A percentile compares a stretch with the other conserved stretches of the same genome.
Conservation (phyloP, 352 stramenopile species). For the Phytopythium mirpurense region DNA sequence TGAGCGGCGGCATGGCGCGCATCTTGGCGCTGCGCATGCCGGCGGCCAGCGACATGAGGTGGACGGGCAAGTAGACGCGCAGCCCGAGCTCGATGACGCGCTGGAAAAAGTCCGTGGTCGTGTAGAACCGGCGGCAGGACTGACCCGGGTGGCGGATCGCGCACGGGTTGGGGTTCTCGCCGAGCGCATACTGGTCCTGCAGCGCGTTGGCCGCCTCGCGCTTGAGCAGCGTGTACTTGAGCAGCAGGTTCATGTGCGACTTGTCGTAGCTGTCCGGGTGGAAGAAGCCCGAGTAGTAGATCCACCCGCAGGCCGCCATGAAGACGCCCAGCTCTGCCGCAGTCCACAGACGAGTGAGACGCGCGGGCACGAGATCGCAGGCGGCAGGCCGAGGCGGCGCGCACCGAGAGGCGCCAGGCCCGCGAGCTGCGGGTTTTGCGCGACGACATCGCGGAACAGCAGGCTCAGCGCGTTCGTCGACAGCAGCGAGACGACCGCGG, state of each 20-base stretch:
- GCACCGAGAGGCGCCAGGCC: conserved; percentile 25
- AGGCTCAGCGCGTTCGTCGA: conserved; percentile 44
- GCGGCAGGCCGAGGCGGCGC: background rate
- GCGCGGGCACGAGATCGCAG: background rate
- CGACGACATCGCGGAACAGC: conserved; percentile 19
- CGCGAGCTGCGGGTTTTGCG: conserved; percentile 25
- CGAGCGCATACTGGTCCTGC: conserved; percentile 33
- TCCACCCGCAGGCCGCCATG: conserved; percentile 47
- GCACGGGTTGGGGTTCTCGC: conserved; percentile 46
- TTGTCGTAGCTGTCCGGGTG: conserved; percentile 51
- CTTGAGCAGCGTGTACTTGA: conserved; percentile 50
- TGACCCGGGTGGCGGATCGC: conserved; percentile 33
- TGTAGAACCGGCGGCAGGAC: conserved; percentile 35
- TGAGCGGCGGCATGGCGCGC: conserved; percentile 23
- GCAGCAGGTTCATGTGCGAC: conserved; percentile 50
- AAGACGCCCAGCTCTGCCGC: conserved; percentile 41
- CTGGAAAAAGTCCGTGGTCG: conserved; percentile 29
- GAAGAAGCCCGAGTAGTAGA: conserved; percentile 57
- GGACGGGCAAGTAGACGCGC: conserved; percentile 50
- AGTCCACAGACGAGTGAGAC: background rate
- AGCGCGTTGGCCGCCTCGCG: conserved; percentile 23
- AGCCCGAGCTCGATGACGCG: conserved; percentile 32
- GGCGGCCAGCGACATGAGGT: conserved; percentile 44
- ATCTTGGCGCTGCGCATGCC: conserved; percentile 35
- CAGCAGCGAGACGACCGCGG: conserved; percentile 45